Base-by-base conservation (phyloP, 257 asterid species). In the Solanum etuberosum region DNA sequence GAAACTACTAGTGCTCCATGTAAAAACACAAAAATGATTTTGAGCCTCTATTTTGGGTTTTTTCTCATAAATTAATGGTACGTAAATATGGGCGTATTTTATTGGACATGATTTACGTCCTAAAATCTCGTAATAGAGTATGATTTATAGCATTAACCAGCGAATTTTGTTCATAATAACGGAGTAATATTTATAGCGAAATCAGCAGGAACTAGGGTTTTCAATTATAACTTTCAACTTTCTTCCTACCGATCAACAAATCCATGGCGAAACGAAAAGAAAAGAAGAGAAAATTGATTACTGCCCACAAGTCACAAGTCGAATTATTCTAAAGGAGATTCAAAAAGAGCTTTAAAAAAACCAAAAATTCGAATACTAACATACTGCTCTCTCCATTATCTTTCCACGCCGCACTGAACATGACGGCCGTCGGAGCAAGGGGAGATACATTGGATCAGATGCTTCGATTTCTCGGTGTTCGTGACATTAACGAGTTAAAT, bases 301-400 rank as follows among this genome's bases (percentile, higher is more conserved):
- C 25, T 83, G 86, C 31, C 8, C 77, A 23, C 31, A 59, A 20
- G 34, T 71, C 1, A 32, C 27, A 4, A 34, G 43, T 34, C 43
- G 27, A 7, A 71, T 32, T 71, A 20, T 71, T 18, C 78, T 71
- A 4, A 32, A 32, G 2, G 43, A 71, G 78, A 71, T 71, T 32
- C 43, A 71, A 71, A 71, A 18, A 3, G 42, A 70, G 42, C 5
- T 70, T n/a, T 70, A 31, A 16, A 31, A 70, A 16, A 32, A 71
- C 43, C 1, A 57, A 59, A 21, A 38, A 34, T 18, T 20, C 11
- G 7, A 21, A 65, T n/a, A 23, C 42, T 42, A 92, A 93, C 90
- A 46, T 91, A 63, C 91, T 91, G 20, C 91, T 93, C 87, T 93
- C 94, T 42, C 96, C 95, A n/a, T 83, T 91, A 38, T 93, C 96